These are phyloP conservation scores for Epichloe scottii DNA, from an alignment of 2,329 filamentous ascomycete species.

Conservation along the genomic window DNA sequence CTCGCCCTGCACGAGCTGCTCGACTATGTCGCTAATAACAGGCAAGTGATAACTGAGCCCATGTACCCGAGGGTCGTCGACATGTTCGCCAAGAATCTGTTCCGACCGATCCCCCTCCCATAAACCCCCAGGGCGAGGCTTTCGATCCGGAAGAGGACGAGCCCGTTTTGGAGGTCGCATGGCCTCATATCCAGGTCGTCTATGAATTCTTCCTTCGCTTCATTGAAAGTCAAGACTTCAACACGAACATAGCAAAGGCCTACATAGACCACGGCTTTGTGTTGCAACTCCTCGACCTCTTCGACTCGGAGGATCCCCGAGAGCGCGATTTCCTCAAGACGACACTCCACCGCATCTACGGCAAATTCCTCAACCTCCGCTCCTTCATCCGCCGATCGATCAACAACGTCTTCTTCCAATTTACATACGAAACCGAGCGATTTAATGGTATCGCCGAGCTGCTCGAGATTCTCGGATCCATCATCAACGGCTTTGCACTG, in stretches of 20 bases:
- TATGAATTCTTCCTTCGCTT: slow-evolving; percentile 99
- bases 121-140: slow-evolving; percentile 95
- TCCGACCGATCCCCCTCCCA: slow-evolving; percentile 93
- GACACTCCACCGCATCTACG: slow-evolving; percentile 93
- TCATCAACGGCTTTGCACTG: slow-evolving; percentile 96
- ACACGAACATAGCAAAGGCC: slow-evolving; percentile 97
- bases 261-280: slow-evolving; percentile 99
- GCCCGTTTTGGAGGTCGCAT: slow-evolving; percentile 92
- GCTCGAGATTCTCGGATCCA: slow-evolving; percentile 91
- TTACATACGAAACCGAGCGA: slow-evolving; percentile 94
- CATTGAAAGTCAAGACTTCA: slow-evolving; percentile 99
- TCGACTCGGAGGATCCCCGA: slow-evolving; percentile 93
- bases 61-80: slow-evolving; percentile 99
- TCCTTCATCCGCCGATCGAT: slow-evolving; percentile 97
- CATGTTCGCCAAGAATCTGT: slow-evolving; percentile 98
- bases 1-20: slow-evolving; percentile 89
- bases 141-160: slow-evolving; percentile 99
- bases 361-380: slow-evolving; percentile 94
- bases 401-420: slow-evolving; percentile 99
- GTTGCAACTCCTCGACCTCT: slow-evolving; percentile 88
- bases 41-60: slow-evolving; percentile 94
- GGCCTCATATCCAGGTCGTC: slow-evolving; percentile 98
- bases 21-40: slow-evolving; percentile 97
- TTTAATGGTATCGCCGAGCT: slow-evolving; percentile 98
- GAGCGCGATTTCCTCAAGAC: slow-evolving; percentile 98